Percentiles rank a stretch among this genome's conserved stretches.
phyloP scores from a whole-genome alignment of 78 protist genomes.

The Dictyostelium capitatum region DNA sequence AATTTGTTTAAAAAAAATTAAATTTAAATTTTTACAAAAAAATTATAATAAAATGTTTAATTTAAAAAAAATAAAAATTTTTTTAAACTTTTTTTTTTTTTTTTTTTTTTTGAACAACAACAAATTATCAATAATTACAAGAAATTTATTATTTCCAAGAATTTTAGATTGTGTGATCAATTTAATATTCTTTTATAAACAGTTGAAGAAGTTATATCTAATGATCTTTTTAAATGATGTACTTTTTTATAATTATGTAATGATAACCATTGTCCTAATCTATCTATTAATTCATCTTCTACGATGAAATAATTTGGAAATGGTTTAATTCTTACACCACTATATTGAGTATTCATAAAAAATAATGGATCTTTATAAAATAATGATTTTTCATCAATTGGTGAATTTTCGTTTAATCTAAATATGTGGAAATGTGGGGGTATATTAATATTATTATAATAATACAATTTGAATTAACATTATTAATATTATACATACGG shows the following conservation, averaged over 20 bases:
- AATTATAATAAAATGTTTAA: too few relatives aligned
- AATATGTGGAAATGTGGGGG: too few relatives aligned
- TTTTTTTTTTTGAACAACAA: too few relatives aligned
- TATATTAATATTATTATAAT: too few relatives aligned
- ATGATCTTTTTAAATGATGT: background rate
- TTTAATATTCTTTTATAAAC: conserved; percentile 3
- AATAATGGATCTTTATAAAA: conserved; percentile 43
- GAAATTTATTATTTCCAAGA: background rate
- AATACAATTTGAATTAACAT: background rate
- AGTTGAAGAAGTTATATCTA: conserved; percentile 37
- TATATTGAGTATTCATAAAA: conserved; percentile 13
- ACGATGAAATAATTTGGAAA: conserved; percentile 49
- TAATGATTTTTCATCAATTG: conserved; percentile 29
- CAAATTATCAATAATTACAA: too few relatives aligned
- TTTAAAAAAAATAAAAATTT: too few relatives aligned
- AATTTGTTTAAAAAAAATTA: background rate
- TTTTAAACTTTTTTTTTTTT: too few relatives aligned
- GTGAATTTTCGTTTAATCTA: conserved; percentile 4
- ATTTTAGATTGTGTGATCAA: background rate
- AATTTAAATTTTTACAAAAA: too few relatives aligned
- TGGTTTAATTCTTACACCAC: background rate
- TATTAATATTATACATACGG: conserved; percentile 35
- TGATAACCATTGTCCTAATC: background rate
- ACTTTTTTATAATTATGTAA: background rate
- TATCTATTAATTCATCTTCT: conserved; percentile 24